Conservation (phyloP, 2,329 filamentous ascomycete species). For the Didymella segeticola region DNA sequence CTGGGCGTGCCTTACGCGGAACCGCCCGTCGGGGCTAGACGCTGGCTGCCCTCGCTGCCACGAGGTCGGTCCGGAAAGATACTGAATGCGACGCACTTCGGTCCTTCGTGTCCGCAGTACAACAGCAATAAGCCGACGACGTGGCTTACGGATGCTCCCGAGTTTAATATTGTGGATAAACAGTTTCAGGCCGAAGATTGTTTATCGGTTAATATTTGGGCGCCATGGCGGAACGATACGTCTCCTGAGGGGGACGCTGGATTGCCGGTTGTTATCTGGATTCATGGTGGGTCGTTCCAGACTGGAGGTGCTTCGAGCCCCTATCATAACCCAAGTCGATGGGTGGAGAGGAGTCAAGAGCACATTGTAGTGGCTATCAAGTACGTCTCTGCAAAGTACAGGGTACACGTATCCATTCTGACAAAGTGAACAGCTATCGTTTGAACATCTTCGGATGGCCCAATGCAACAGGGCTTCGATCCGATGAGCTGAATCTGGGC, state of each 20-base stretch:
- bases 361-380: constrained; percentile 45
- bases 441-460: constrained; percentile 52
- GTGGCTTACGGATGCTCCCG: constrained; percentile 32
- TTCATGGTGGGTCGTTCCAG: constrained; percentile 57
- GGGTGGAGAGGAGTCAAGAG: constrained; percentile 44
- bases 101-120: constrained; percentile 39
- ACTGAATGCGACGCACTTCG: constrained; percentile 37
- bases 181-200: constrained; percentile 57
- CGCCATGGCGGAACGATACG: constrained; percentile 33
- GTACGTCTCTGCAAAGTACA: constrained; percentile 20
- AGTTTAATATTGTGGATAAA: constrained; percentile 27
- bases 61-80: not conserved
- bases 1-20: not conserved
- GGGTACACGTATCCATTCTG: not conserved
- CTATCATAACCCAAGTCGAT: constrained; percentile 39
- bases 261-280: constrained; percentile 56
- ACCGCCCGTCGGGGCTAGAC: not conserved
- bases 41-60: not conserved
- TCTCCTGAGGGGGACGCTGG: constrained; percentile 13
- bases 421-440: constrained; percentile 31
- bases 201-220: constrained; percentile 56
- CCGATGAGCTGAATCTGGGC: constrained; percentile 45
- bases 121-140: constrained; percentile 21
- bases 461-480: constrained; percentile 38
- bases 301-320: constrained; percentile 54